phyloP scores from a whole-genome alignment of 202 grass and related monocot species.

The Schoenoplectus tabernaemontani region DNA sequence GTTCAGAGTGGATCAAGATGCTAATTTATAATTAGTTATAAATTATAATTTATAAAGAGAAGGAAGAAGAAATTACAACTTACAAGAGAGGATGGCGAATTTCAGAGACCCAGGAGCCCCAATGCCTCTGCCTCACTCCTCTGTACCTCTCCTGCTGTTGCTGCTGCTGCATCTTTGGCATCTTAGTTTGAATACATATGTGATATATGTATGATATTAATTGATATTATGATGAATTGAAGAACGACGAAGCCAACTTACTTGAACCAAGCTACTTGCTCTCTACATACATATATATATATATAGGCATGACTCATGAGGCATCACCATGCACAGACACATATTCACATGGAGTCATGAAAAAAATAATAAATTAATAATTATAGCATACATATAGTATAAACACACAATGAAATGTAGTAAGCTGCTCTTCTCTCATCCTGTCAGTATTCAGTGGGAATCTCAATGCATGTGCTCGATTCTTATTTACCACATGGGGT shows the following conservation, averaged over 20 bases:
- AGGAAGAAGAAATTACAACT: not conserved
- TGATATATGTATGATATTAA: not conserved
- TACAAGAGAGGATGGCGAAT: slow-evolving; percentile 88
- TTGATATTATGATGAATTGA: not conserved
- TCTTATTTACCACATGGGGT: not conserved
- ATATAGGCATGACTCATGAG: not conserved
- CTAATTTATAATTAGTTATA: too few species aligned
- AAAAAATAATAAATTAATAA: not conserved
- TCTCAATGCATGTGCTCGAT: not conserved
- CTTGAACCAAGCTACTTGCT: not conserved
- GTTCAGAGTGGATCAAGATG: not conserved
- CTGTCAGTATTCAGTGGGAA: not conserved
- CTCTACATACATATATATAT: not conserved
- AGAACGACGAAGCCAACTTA: not conserved
- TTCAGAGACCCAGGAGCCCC: slow-evolving; percentile 98
- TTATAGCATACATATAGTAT: not conserved
- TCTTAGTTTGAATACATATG: not conserved
- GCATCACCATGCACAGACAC: not conserved
- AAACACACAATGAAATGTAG: not conserved
- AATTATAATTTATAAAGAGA: not conserved
- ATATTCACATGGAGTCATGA: not conserved
- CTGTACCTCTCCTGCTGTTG: slow-evolving; percentile 40
- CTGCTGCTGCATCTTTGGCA: slow-evolving; percentile 53
- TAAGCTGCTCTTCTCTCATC: not conserved
- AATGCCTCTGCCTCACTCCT: slow-evolving; percentile 84